These are phyloP conservation scores for Acanthamoeba sp. DNA, from an alignment of 208 protist genomes.

Conservation along the genomic window DNA sequence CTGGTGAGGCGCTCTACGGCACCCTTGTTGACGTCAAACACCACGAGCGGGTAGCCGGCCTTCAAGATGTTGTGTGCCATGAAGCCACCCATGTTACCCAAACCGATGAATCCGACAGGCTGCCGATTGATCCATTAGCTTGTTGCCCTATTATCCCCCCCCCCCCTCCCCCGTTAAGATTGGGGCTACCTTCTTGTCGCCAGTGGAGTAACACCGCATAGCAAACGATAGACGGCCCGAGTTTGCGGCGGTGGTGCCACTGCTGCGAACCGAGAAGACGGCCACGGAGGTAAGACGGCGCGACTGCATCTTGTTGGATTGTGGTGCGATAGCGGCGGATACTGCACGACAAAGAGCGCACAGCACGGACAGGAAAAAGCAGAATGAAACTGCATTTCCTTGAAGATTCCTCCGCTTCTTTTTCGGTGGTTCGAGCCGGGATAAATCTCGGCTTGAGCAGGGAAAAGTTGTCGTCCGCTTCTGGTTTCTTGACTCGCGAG, in stretches of 20 bases:
- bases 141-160: too few relatives aligned
- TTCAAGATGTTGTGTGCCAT: conserved; percentile 88
- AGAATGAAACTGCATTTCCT: background rate
- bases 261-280: background rate
- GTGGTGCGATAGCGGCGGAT: background rate
- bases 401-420: background rate
- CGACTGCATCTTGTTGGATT: background rate
- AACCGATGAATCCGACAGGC: conserved; percentile 90
- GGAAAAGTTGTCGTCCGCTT: conserved; percentile 50
- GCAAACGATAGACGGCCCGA: background rate
- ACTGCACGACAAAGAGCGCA: background rate
- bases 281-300: background rate
- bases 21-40: conserved; percentile 84
- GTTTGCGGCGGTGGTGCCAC: background rate
- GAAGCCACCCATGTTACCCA: conserved; percentile 90
- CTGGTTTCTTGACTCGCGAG: background rate
- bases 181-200: conserved; percentile 30
- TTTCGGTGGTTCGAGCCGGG: background rate
- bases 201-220: background rate
- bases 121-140: background rate
- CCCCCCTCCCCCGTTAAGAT: too few relatives aligned
- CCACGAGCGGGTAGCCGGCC: conserved; percentile 84
- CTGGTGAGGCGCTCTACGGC: conserved; percentile 35
- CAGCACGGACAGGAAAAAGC: background rate
- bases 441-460: background rate